phyloP scores from a whole-genome alignment of 495 filamentous ascomycete species.

The Mytilinidion resinicola region DNA sequence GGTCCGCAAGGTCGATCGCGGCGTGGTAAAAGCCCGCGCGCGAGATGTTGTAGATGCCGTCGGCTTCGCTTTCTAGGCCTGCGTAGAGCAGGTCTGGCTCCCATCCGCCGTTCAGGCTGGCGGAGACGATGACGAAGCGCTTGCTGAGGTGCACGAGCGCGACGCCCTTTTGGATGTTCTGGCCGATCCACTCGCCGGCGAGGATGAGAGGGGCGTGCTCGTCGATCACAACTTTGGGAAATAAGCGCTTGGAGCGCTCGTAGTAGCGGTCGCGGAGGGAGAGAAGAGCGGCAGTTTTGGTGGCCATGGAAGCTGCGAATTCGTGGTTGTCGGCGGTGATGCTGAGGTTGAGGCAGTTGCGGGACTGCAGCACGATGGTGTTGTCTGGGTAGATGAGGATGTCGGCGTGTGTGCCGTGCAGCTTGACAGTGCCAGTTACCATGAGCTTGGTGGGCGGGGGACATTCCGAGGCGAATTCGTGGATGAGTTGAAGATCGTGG shows the following conservation, averaged over 20 bases:
- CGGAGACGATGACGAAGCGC: conserved; percentile 33
- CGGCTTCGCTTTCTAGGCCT: conserved; percentile 22
- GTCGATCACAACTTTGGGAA: conserved; percentile 18
- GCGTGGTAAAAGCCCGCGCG: conserved; percentile 27
- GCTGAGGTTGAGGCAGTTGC: conserved; percentile 20
- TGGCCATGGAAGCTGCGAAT: conserved; percentile 20
- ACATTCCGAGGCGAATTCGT: not conserved
- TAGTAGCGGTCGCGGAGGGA: conserved; percentile 4
- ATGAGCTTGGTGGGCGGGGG: conserved; percentile 6
- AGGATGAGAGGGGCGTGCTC: conserved; percentile 25
- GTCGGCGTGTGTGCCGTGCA: conserved; percentile 36
- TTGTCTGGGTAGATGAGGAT: conserved; percentile 30
- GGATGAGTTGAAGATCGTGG: not conserved
- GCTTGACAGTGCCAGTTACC: conserved; percentile 35
- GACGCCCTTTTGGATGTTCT: conserved; percentile 33
- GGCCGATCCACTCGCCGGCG: conserved; percentile 37
- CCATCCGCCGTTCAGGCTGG: conserved; percentile 31
- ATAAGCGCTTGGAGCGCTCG: conserved; percentile 15
- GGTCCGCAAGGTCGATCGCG: conserved; percentile 19
- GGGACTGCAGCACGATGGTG: conserved; percentile 29
- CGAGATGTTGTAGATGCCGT: conserved; percentile 35
- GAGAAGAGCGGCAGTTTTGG: conserved; percentile 17
- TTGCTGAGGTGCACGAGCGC: conserved; percentile 27
- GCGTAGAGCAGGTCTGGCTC: conserved; percentile 25
- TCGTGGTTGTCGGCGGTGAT: conserved; percentile 26